phyloP scores from a whole-genome alignment of 1,284 basidiomycete genomes.

The Lignosus rhinocerotis region DNA sequence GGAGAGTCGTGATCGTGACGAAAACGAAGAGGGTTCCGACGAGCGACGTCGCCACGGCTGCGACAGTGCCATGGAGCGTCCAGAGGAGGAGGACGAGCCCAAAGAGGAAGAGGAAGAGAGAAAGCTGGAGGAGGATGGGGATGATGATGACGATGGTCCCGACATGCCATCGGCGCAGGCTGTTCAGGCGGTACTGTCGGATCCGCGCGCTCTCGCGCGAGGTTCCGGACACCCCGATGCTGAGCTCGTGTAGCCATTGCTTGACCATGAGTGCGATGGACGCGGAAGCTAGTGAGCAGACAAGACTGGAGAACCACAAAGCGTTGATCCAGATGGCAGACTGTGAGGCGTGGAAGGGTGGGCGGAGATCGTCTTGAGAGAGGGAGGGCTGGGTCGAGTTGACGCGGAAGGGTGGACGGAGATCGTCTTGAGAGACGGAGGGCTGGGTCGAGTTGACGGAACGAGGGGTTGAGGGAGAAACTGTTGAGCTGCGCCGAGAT shows the following conservation, averaged over 20 bases:
- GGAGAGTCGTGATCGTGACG: constrained; percentile 8
- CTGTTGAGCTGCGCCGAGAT: neutral
- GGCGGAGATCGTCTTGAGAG: neutral
- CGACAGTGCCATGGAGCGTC: constrained; percentile 14
- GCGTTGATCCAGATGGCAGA: neutral
- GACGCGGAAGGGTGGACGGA: constrained; percentile 1
- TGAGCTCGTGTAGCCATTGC: constrained; percentile 3
- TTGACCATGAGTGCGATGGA: constrained; percentile 4
- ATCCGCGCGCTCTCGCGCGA: neutral
- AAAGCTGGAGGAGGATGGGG: constrained; percentile 5
- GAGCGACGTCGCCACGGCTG: constrained; percentile 9
- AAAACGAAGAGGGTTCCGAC: constrained; percentile 12
- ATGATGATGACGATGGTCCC: neutral
- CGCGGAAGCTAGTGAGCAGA: neutral
- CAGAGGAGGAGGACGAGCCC: constrained; percentile 19
- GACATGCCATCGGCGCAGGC: neutral
- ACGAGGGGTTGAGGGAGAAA: neutral
- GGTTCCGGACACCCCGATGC: neutral
- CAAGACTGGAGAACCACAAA: constrained; percentile 3
- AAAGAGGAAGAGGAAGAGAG: constrained; percentile 18
- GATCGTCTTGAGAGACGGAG: neutral
- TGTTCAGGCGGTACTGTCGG: neutral
- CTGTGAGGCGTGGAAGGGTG: neutral
- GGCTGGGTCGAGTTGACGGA: neutral
- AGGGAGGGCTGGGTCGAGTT: neutral